Conservation (phyloP, 495 filamentous ascomycete genomes). For the Penicillium dipodomyicola region DNA sequence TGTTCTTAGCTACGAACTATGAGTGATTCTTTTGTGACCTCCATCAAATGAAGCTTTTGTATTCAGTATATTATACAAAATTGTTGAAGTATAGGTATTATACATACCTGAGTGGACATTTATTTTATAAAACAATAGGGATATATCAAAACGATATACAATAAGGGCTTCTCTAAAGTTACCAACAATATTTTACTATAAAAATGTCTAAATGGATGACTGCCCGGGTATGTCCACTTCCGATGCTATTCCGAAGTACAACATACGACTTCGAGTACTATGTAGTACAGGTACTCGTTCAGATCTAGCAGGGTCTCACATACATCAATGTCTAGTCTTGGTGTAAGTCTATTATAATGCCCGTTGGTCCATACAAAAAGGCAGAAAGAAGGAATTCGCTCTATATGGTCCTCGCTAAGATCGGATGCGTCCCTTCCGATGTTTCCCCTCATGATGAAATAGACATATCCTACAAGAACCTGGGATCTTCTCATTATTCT, state of each 20-base stretch:
- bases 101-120: not conserved
- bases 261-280: not conserved
- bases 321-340: not conserved
- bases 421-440: slow-evolving; percentile 25
- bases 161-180: not conserved
- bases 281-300: not conserved
- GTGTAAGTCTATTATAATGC: not conserved
- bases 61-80: not conserved
- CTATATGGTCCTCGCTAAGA: slow-evolving; percentile 17
- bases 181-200: not conserved
- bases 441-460: slow-evolving; percentile 19
- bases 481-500: not conserved
- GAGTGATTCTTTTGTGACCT: not conserved
- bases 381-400: not conserved
- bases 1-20: not conserved
- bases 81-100: not conserved
- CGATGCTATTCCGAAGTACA: not conserved
- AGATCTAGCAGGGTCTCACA: not conserved
- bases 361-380: not conserved
- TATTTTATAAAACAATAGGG: not conserved
- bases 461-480: slow-evolving; percentile 8
- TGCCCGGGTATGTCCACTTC: not conserved
- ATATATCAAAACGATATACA: not conserved
- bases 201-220: not conserved
- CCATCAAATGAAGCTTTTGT: not conserved